These are phyloP conservation scores for Aspergillus pseudoterreus DNA, from an alignment of 2,329 filamentous ascomycete species.

Conservation along the genomic window DNA sequence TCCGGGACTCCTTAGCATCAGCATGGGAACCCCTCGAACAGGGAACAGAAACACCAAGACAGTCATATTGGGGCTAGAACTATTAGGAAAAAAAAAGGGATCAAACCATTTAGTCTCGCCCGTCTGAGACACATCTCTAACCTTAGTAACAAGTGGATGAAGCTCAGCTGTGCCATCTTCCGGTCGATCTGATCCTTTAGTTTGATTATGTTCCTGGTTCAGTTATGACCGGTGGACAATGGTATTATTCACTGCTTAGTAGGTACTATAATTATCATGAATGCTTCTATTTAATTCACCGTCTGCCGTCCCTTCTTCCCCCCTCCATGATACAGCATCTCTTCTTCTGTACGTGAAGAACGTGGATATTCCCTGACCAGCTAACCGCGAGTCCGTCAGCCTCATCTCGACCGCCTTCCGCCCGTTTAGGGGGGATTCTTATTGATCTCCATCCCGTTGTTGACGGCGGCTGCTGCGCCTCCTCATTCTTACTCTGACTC, in stretches of 20 bases:
- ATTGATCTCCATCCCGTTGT: neutral
- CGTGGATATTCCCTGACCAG: neutral
- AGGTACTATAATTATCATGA: no score
- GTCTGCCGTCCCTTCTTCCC: no score
- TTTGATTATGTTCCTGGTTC: slow-evolving; percentile 12
- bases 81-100: no score
- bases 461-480: neutral
- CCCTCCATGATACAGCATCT: no score
- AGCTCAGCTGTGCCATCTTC: slow-evolving; percentile 14
- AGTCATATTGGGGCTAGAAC: neutral
- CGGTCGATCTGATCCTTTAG: slow-evolving; percentile 17
- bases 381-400: slow-evolving; percentile 14
- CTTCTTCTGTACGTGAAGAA: neutral
- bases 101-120: neutral
- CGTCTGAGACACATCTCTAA: slow-evolving; percentile 22
- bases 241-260: no score
- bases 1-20: no score
- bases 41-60: neutral
- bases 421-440: neutral
- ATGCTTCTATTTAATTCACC: no score
- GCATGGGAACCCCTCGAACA: no score
- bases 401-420: slow-evolving; percentile 29
- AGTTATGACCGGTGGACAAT: no score
- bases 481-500: neutral
- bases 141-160: slow-evolving; percentile 16